Base-by-base conservation (phyloP, 805 yeast species). In the Blastobotrys americana region DNA sequence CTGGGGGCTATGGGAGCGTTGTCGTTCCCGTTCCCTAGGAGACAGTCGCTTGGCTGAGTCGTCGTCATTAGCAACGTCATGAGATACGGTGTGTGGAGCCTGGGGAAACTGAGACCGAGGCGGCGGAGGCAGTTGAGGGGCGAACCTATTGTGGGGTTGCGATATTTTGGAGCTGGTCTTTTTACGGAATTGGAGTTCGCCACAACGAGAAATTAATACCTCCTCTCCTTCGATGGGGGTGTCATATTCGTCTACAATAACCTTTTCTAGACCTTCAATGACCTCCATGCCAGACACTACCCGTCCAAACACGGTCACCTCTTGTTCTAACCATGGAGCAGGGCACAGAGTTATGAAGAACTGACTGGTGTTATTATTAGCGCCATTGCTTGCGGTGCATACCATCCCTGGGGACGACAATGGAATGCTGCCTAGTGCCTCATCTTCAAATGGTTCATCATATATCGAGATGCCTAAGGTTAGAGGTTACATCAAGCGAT, bases 341-440 rank as follows among this genome's bases (percentile, higher is more conserved):
- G 53, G 46, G 8, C 45, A 27, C 19, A 53, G 42, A 13, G 57
- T 53, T 2, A 53, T 50, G 40, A 48, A 52, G 33, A 53, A 53
- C 40, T 53, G 55, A 38, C 55, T 47, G 13, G 27, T 23, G 40
- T 52, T 52, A 4, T 46, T 44, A 37, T 41, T 41, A 3, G 49
- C 49, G 3, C 55, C 57, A 2, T 19, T 28, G 34, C 50, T 52
- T 16, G 57, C 57, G 49, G 46, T 53, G 42, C 57, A 50, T 5
- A 53, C 42, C 27, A 42, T 27, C 3, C 57, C 55, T 2, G 34
- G 18, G 19, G 37, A 44, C 20, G 27, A 46, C 46, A 53, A 34
- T 10, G 9, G 40, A 21, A 41, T 40, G 48, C 48, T 37, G 5
- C 55, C 54, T 13, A 50, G 31, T 34, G 27, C 42, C 35, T 53